A percentile compares a stretch with the other conserved stretches of the same genome.
Evolutionary conservation across 371 early-diverging fungal species (phyloP).

Genomic region (Rhizopus sp.): DNA sequence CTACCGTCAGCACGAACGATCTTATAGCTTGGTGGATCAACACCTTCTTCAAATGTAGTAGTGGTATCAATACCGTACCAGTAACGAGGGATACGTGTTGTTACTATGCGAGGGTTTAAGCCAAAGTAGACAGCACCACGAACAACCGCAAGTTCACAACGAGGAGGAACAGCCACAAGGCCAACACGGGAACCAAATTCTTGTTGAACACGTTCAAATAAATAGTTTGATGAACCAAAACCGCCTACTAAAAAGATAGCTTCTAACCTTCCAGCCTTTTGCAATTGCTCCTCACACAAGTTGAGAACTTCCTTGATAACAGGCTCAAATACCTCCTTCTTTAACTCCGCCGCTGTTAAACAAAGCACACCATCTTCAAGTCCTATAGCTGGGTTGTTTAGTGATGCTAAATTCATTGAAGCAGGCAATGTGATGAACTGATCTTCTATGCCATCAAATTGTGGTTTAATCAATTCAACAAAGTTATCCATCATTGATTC

Average conservation of each 20-base stretch:
- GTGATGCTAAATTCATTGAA: slow-evolving; percentile 21
- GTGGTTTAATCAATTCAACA: slow-evolving; percentile 60
- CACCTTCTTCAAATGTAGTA: slow-evolving; percentile 56
- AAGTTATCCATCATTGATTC: slow-evolving; percentile 61
- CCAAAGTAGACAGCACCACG: slow-evolving; percentile 64
- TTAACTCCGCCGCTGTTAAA: slow-evolving; percentile 55
- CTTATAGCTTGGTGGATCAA: slow-evolving; percentile 54
- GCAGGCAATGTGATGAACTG: slow-evolving; percentile 44
- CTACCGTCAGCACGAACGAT: slow-evolving; percentile 53
- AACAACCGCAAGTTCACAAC: slow-evolving; percentile 56
- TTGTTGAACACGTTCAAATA: slow-evolving; percentile 54
- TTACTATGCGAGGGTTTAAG: slow-evolving; percentile 54
- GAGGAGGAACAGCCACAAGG: slow-evolving; percentile 52
- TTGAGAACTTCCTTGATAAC: slow-evolving; percentile 52
- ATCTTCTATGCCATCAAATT: slow-evolving; percentile 60
- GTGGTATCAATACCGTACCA: slow-evolving; percentile 69
- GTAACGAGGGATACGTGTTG: slow-evolving; percentile 62
- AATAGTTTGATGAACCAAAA: slow-evolving; percentile 63
- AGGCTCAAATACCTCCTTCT: slow-evolving; percentile 55
- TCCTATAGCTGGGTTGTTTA: slow-evolving; percentile 39
- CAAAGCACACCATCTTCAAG: slow-evolving; percentile 62
- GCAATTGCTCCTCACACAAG: slow-evolving; percentile 49
- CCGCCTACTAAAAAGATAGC: slow-evolving; percentile 66
- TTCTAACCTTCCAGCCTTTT: slow-evolving; percentile 47
- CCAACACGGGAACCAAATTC: slow-evolving; percentile 47